Evolutionary conservation across 257 asterid species (phyloP), one percentile per base, ranked within the genome.

Genomic region (Solanum lycopersicoides): DNA sequence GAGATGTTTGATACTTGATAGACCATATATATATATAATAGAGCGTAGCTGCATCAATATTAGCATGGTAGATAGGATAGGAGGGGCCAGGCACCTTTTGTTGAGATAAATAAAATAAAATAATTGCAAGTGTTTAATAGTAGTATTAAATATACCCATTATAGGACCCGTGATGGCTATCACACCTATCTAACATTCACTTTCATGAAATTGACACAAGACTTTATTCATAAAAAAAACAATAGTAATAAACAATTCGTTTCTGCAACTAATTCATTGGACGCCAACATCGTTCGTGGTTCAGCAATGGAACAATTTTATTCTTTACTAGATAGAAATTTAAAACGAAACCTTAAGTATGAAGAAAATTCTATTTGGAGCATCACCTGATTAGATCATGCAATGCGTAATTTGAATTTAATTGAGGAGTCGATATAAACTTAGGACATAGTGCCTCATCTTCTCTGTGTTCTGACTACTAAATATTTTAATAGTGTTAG

Each of bases 151-250:
- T 79, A 10, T 4, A 47, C 10, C 18, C 84, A 79, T 45, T 47
- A 79, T 30, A 79, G 42, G 84, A 79, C 84, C 66, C 84, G 84
- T 79, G 84, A 79, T 47, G n/a, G 37, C 83, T 77, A 77, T 44
- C 63, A 41, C n/a, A 45, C 66, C 84, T 28, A 79, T 47, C 66
- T 79, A 45, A 79, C 42, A 28, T 44, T 44, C 84, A 79, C 41
- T 45, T 25, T 9, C 65, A 77, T 25, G 44, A 77, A 42, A 41
- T 76, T 76, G 83, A 41, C 15, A 63, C 71, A 21, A 63, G 2
- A 63, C 7, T 56, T n/a, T 7, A 63, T 63, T 63, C 71, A 63
- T 23, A 23, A 23, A 25, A 23, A 12, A 23, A 63, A 30, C 39
- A 4, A n/a, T 16, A 28, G 30, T 28, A 23, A 75, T 76, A 76